Evolutionary conservation across 768 basidiomycete genomes (phyloP), one percentile per base, ranked within the genome.

Genomic region (Tylopilus intermedius): DNA sequence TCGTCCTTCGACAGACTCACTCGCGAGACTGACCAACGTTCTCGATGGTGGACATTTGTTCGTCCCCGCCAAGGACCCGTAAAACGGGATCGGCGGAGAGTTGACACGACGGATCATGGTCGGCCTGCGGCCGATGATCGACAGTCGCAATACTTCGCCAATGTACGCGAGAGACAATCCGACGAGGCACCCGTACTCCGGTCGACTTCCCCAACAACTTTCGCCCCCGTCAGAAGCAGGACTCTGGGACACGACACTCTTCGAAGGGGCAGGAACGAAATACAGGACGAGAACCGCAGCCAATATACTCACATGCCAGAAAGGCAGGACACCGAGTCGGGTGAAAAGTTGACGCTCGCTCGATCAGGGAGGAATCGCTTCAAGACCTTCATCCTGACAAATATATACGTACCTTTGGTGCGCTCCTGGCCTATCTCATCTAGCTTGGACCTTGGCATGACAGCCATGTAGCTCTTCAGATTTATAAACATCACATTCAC

Each of bases 401-500:
- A 92, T 58, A 69, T 79, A 49, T 90, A 90, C 66, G 86, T 90
- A 47, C 90, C 90, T 46, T 64, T 93, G 73, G 90, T 90, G 59
- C 49, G 80, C 69, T 40, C 22, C 22, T 47, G 15, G 9, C 22
- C 45, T 48, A 9, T 43, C 27, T n/a, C 39, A 37, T 51, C 54
- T 44, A 29, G 29, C 41, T 43, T 29, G 14, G 33, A 32, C 46
- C 26, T 27, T 27, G 50, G 51, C 14, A 55, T 61, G 50, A 65
- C 53, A 46, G 21, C 24, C 15, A 30, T 41, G 45, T 58, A 93
- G 90, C 75, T 94, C 37, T 90, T 93, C 67, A 86, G 92, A 49
- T 78, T 90, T 59, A 78, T 86, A 66, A 94, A 94, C 64, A 84
- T 95, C 58, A 75, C 84, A 8, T 88, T 94, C 61, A 93, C 88